Base-by-base conservation (phyloP, 2,329 filamentous ascomycete genomes). In the Biscogniauxia marginata region DNA sequence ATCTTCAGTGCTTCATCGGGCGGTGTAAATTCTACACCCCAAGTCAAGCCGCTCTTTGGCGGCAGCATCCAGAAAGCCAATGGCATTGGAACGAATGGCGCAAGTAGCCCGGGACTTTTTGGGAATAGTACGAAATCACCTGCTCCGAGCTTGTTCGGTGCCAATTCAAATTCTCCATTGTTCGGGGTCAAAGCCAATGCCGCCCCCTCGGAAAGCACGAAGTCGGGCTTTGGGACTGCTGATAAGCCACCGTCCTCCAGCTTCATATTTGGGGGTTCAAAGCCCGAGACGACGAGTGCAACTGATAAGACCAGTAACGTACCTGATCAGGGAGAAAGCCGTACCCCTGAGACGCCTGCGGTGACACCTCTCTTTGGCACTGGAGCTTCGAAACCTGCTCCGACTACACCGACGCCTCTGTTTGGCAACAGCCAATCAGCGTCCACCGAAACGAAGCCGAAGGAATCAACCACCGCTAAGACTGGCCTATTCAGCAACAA, bases 381-480 rank as follows among this genome's bases (percentile, higher is more conserved):
- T 25, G 76, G 75, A 52, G 73, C 73, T 16, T 75, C 79, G 65
- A 77, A 78, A 59, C 73, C 80, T 44, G 44, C 54, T 25, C 51
- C 55, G 7, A 30, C 65, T 19, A 49, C 63, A 3, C 44, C 63
- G 45, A 46, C 60, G 8, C 53, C 54, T 16, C 49, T 65, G n/a
- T 70, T 70, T 50, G 63, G 64, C 11, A 63, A 62, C 23, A 65
- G 34, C 22, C 43, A 56, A 20, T 54, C 57, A 13, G 16, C 58
- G 20, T 16, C 56, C 23, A 16, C 53, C n/a, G 60, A 63, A 44
- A 62, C 61, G 58, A 66, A 64, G 30, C 13, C 46, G n/a, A 56
- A 60, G n/a, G 62, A 64, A 18, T 48, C 59, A 23, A 11, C 52
- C 2, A 54, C 62, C 52, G 30, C 63, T 3, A 50, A 60, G 30